Conservation (phyloP, 176 grass and related monocot species). For the Paspalum vaginatum region DNA sequence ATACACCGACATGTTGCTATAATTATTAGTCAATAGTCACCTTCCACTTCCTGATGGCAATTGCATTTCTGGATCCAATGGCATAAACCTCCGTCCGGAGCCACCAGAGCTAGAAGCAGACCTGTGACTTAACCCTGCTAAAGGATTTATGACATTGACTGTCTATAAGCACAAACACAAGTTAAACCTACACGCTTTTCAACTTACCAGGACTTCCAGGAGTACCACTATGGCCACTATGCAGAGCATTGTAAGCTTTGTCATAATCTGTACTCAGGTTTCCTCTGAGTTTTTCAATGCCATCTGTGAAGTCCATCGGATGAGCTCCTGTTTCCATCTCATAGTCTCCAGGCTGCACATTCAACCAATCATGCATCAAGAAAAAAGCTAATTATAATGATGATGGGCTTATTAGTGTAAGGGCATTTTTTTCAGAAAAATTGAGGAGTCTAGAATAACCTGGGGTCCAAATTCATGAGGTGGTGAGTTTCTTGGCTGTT, state of each 20-base stretch:
- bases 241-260: conserved; percentile 39
- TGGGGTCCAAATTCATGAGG: conserved; percentile 45
- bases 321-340: conserved; percentile 46
- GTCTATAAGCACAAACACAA: conserved; percentile 25
- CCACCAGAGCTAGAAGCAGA: conserved; percentile 85
- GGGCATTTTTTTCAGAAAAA: not conserved
- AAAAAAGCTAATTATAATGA: conserved; percentile 25
- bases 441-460: conserved; percentile 53
- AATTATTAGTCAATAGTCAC: conserved; percentile 43
- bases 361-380: conserved; percentile 32
- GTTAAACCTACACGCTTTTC: conserved; percentile 16
- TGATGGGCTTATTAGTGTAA: conserved; percentile 9
- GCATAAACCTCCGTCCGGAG: conserved; percentile 45
- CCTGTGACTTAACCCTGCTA: conserved; percentile 54
- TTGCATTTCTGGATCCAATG: conserved; percentile 62
- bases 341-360: conserved; percentile 60
- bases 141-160: conserved; percentile 32
- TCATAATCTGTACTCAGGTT: conserved; percentile 48
- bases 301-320: conserved; percentile 55
- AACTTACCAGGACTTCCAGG: conserved; percentile 76
- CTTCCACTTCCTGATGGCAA: conserved; percentile 58
- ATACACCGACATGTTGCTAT: conserved; percentile 16
- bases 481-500: conserved; percentile 43
- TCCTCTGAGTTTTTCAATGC: conserved; percentile 63
- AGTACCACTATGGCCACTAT: conserved; percentile 66